A percentile compares a stretch with the other conserved stretches of the same genome.
Evolutionary conservation across 805 yeast species (phyloP).

Genomic region (Clavispora asparagi): DNA sequence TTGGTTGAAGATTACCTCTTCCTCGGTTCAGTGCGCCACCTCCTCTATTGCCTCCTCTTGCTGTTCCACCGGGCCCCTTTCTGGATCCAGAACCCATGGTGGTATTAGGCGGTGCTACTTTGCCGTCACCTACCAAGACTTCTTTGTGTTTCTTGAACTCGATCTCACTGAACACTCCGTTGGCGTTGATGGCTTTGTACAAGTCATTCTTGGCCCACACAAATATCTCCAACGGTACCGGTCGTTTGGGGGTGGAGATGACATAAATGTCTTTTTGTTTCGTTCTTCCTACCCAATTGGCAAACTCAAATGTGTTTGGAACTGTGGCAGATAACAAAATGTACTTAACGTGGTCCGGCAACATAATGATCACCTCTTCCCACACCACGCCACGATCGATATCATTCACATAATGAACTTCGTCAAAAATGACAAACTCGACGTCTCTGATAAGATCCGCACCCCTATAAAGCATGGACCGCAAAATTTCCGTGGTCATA

Average conservation of each 20-base stretch:
- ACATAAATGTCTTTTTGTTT: slow-evolving; percentile 94
- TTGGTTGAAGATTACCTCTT: slow-evolving; percentile 28
- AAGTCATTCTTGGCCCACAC: slow-evolving; percentile 77
- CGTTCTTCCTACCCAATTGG: slow-evolving; percentile 97
- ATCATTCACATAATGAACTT: slow-evolving; percentile 96
- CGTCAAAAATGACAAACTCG: slow-evolving; percentile 95
- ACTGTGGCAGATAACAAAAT: slow-evolving; percentile 93
- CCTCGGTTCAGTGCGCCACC: slow-evolving; percentile 26
- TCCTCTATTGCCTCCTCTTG: slow-evolving; percentile 38
- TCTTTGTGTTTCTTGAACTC: slow-evolving; percentile 62
- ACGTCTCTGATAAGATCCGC: slow-evolving; percentile 96
- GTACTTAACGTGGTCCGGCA: slow-evolving; percentile 93
- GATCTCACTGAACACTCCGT: slow-evolving; percentile 59
- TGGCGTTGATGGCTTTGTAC: slow-evolving; percentile 68
- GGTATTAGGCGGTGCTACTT: slow-evolving; percentile 31
- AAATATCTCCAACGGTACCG: slow-evolving; percentile 87
- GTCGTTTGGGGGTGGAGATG: slow-evolving; percentile 93
- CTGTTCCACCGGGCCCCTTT: slow-evolving; percentile 40
- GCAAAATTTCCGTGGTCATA: slow-evolving; percentile 94
- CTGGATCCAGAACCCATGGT: slow-evolving; percentile 37
- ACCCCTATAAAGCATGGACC: slow-evolving; percentile 94
- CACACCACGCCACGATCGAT: slow-evolving; percentile 97
- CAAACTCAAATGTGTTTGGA: slow-evolving; percentile 97
- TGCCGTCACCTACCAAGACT: slow-evolving; percentile 37
- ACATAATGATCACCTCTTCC: slow-evolving; percentile 98